phyloP scores from a whole-genome alignment of 2,329 filamentous ascomycete species.

The Stemphylium vesicarium region DNA sequence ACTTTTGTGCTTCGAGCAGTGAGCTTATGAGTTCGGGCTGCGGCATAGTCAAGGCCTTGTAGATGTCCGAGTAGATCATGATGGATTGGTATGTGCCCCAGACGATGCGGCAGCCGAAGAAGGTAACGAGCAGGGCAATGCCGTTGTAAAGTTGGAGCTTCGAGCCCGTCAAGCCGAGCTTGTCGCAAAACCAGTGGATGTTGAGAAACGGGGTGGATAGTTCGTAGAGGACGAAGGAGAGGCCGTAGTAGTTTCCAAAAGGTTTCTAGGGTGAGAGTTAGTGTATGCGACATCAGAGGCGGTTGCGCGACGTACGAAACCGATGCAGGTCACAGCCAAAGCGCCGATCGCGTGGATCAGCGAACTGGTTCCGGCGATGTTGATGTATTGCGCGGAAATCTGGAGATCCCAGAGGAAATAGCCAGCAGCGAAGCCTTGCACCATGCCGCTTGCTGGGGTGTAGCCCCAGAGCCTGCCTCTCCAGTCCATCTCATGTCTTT shows the following conservation, averaged over 20 bases:
- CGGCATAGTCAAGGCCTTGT: conserved; percentile 50
- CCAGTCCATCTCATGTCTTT: conserved; percentile 71
- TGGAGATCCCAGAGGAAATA: conserved; percentile 86
- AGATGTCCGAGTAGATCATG: conserved; percentile 70
- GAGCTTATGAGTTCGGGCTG: conserved; percentile 21
- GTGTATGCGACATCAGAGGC: not conserved
- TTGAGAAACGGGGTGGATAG: conserved; percentile 85
- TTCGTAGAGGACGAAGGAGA: conserved; percentile 84
- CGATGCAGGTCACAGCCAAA: conserved; percentile 74
- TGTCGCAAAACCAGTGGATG: conserved; percentile 90
- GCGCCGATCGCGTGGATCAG: conserved; percentile 78
- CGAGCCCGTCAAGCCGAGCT: conserved; percentile 78
- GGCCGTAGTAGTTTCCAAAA: conserved; percentile 82
- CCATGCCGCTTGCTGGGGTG: conserved; percentile 73
- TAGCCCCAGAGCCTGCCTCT: conserved; percentile 79
- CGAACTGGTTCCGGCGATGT: conserved; percentile 75
- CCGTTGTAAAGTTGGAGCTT: conserved; percentile 78
- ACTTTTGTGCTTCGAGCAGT: conserved; percentile 48
- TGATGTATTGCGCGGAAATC: conserved; percentile 69
- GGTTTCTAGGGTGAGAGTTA: conserved; percentile 64
- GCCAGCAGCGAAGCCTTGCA: conserved; percentile 76
- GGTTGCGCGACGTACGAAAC: conserved; percentile 67
- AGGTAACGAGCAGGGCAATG: conserved; percentile 71
- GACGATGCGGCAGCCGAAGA: conserved; percentile 76
- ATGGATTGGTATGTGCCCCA: conserved; percentile 77